Conservation (phyloP, 225 moss, liverwort and hornwort species). For the Neckera pumila region DNA sequence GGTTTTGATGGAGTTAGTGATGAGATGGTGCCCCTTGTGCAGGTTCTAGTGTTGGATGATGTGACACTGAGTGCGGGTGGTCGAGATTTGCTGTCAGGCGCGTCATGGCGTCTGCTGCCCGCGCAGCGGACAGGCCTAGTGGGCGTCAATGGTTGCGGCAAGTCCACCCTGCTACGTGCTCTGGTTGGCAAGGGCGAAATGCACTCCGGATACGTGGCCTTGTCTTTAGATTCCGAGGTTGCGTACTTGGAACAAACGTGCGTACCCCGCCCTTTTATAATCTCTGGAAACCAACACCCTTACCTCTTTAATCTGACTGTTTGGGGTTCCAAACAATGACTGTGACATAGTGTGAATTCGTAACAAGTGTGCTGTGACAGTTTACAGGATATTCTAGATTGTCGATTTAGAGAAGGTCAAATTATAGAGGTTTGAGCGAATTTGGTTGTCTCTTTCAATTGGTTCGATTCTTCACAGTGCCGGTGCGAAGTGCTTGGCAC, state of each 20-base stretch:
- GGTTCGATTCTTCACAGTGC: neutral
- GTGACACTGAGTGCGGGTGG: conserved; percentile 92
- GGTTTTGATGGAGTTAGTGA: neutral
- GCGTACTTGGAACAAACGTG: conserved; percentile 99
- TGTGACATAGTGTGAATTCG: neutral
- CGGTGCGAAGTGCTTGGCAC: neutral
- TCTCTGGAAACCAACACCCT: neutral
- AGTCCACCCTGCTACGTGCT: conserved; percentile 73
- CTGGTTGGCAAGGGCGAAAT: conserved; percentile 65
- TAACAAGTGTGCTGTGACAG: neutral
- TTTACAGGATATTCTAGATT: neutral
- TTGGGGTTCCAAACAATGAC: neutral
- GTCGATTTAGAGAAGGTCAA: neutral
- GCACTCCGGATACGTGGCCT: conserved; percentile 66
- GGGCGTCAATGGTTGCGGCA: conserved; percentile 89
- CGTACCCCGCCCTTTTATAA: neutral
- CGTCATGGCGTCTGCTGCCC: conserved; percentile 83
- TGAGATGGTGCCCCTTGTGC: neutral
- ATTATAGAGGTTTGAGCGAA: neutral
- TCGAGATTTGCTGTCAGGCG: conserved; percentile 61
- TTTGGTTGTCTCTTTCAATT: neutral
- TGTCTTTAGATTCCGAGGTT: conserved; percentile 71
- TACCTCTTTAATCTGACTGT: neutral
- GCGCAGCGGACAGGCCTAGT: conserved; percentile 83
- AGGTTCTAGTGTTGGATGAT: conserved; percentile 85